A percentile compares a stretch with the other conserved stretches of the same genome.
Evolutionary conservation across 2,329 filamentous ascomycete species (phyloP).

Genomic region (Alternaria sp.): DNA sequence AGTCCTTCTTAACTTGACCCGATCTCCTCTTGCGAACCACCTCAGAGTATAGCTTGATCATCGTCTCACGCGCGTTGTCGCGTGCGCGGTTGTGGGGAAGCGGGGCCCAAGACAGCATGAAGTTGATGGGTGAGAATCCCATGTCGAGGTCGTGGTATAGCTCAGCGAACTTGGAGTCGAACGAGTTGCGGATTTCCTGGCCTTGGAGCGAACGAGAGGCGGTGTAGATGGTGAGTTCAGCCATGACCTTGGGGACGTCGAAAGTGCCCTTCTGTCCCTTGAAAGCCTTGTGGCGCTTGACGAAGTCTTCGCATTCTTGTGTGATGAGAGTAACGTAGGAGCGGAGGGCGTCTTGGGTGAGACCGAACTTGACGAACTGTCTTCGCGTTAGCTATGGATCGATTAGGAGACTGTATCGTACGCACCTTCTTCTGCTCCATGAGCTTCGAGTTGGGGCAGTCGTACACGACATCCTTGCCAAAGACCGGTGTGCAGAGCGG

Average conservation of each 20-base stretch:
- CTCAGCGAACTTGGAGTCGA: slow-evolving; percentile 79
- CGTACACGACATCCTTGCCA: slow-evolving; percentile 85
- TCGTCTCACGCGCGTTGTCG: slow-evolving; percentile 78
- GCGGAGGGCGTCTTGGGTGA: slow-evolving; percentile 75
- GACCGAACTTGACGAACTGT: slow-evolving; percentile 80
- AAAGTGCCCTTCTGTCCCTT: slow-evolving; percentile 71
- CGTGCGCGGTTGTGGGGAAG: slow-evolving; percentile 86
- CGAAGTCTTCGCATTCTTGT: slow-evolving; percentile 74
- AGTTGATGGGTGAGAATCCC: slow-evolving; percentile 89
- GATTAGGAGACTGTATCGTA: neutral
- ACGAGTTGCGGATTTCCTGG: slow-evolving; percentile 78
- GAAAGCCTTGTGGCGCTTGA: slow-evolving; percentile 71
- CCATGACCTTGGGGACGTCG: slow-evolving; percentile 77
- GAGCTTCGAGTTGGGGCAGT: slow-evolving; percentile 87
- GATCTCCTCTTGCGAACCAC: slow-evolving; percentile 77
- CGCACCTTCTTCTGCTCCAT: slow-evolving; percentile 95
- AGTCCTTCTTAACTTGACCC: slow-evolving; percentile 56
- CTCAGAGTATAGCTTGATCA: slow-evolving; percentile 81
- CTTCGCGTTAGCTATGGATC: slow-evolving; percentile 7
- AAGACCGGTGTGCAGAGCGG: slow-evolving; percentile 76
- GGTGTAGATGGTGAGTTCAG: slow-evolving; percentile 88
- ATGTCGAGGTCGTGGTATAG: slow-evolving; percentile 90
- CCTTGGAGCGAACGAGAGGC: slow-evolving; percentile 86
- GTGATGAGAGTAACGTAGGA: slow-evolving; percentile 81
- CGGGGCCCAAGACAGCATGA: slow-evolving; percentile 86